Conservation (phyloP, 2,329 filamentous ascomycete species). For the Colletotrichum abscissum region DNA sequence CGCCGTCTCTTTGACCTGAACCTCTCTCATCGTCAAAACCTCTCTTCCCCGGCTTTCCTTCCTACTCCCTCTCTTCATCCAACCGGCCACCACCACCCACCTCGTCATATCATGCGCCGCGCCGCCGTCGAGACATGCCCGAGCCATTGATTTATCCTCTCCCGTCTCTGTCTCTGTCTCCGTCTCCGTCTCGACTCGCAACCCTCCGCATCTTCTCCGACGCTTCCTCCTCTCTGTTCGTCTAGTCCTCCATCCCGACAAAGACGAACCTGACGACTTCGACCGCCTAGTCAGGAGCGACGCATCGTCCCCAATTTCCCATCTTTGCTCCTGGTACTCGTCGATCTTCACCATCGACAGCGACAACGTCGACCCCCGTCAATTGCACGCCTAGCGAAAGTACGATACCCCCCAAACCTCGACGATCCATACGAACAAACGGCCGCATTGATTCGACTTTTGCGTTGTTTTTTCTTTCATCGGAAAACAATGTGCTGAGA, state of each 20-base stretch:
- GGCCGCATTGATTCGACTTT: constrained; percentile 17
- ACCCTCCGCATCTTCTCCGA: constrained; percentile 43
- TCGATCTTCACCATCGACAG: constrained; percentile 5
- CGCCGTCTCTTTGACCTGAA: not conserved
- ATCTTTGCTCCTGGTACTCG: not conserved
- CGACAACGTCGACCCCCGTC: not conserved
- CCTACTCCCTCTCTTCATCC: not conserved
- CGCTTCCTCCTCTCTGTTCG: constrained; percentile 1
- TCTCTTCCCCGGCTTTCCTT: constrained; percentile 25
- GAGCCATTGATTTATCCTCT: constrained; percentile 38
- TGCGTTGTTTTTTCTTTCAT: not conserved
- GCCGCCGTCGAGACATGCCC: constrained; percentile 30
- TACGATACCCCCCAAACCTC: constrained; percentile 24
- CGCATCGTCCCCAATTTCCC: constrained; percentile 12
- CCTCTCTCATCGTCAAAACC: constrained; percentile 28
- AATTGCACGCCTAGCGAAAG: constrained; percentile 2
- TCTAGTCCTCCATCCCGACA: not conserved
- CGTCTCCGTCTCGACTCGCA: constrained; percentile 39
- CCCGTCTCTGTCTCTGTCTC: constrained; percentile 35
- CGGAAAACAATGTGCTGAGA: constrained; percentile 28
- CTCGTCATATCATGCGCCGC: constrained; percentile 16
- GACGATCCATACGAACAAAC: constrained; percentile 30
- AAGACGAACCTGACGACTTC: not conserved
- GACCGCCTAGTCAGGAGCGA: constrained; percentile 13
- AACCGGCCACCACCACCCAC: not conserved